Conservation (phyloP, 1,284 basidiomycete species). For the Cryptococcus maquisensis region DNA sequence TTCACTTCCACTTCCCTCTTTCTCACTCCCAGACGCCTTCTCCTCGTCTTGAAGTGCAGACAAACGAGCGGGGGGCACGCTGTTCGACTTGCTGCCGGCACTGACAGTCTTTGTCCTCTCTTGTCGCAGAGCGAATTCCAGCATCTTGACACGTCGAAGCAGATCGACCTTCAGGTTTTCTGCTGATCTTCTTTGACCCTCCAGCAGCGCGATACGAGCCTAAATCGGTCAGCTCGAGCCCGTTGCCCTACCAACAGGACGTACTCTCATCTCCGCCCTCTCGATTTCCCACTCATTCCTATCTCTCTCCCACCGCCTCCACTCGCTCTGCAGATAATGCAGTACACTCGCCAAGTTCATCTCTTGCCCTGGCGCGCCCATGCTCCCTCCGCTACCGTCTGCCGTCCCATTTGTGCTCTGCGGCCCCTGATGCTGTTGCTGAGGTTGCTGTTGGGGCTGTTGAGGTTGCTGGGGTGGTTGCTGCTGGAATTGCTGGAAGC, state of each 20-base stretch:
- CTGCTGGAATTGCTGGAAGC: conserved; percentile 15
- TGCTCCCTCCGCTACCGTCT: conserved; percentile 31
- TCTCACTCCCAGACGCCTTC: conserved; percentile 28
- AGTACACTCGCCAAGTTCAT: conserved; percentile 91
- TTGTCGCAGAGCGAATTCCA: conserved; percentile 90
- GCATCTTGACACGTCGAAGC: conserved; percentile 96
- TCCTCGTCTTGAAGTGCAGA: conserved; percentile 46
- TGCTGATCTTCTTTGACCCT: conserved; percentile 91
- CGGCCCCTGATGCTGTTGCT: conserved; percentile 8
- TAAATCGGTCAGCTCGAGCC: conserved; percentile 38
- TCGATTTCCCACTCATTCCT: conserved; percentile 99
- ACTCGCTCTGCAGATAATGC: conserved; percentile 97
- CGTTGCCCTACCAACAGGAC: conserved; percentile 39
- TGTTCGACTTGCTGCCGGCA: conserved; percentile 42
- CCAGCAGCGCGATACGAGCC: conserved; percentile 95
- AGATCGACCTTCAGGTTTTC: conserved; percentile 96
- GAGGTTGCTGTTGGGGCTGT: conserved; percentile 14
- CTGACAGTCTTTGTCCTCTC: conserved; percentile 84
- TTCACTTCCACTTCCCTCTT: conserved; percentile 44
- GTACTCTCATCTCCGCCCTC: conserved; percentile 93
- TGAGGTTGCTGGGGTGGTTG: conserved; percentile 15
- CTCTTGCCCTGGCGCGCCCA: conserved; percentile 51
- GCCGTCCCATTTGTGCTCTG: conserved; percentile 11
- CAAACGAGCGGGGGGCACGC: conserved; percentile 41
- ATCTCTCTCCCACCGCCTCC: conserved; percentile 93